Percentiles rank a stretch among this genome's conserved stretches.
phyloP scores from a whole-genome alignment of 2,329 filamentous ascomycete genomes.

The Fusarium sarcochroum region DNA sequence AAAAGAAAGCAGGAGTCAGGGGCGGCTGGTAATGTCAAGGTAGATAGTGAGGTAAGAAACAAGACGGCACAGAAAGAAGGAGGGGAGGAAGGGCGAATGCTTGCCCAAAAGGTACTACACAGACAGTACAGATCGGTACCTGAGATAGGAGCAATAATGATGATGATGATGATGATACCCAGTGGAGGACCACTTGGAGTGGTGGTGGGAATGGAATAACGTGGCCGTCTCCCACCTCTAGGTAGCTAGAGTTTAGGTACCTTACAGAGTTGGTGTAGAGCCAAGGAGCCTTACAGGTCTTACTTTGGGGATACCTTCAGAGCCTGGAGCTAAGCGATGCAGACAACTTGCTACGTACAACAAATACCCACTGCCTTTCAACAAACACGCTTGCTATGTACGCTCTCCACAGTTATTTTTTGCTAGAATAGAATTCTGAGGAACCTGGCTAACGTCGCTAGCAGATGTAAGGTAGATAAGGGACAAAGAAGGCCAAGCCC shows the following conservation, averaged over 20 bases:
- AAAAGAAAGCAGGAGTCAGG: slow-evolving; percentile 39
- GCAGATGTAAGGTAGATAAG: slow-evolving; percentile 27
- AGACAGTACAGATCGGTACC: slow-evolving; percentile 25
- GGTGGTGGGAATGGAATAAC: slow-evolving; percentile 35
- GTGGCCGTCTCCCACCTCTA: slow-evolving; percentile 22
- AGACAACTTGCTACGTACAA: background rate
- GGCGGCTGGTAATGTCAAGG: slow-evolving; percentile 25
- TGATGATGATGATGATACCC: slow-evolving; percentile 32
- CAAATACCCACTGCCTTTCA: slow-evolving; percentile 9
- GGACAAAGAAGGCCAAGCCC: slow-evolving; percentile 28
- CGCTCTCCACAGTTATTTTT: slow-evolving; percentile 5
- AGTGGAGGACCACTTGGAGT: slow-evolving; percentile 3
- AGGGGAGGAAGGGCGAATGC: slow-evolving; percentile 18
- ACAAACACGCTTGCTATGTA: slow-evolving; percentile 13
- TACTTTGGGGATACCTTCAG: slow-evolving; percentile 12
- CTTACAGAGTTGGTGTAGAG: slow-evolving; percentile 25
- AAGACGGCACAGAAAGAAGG: slow-evolving; percentile 8
- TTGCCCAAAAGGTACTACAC: slow-evolving; percentile 1
- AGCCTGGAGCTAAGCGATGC: slow-evolving; percentile 2
- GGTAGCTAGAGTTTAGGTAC: slow-evolving; percentile 4
- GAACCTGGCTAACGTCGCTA: background rate
- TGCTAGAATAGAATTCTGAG: background rate
- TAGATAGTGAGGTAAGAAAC: slow-evolving; percentile 14
- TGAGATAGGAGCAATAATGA: slow-evolving; percentile 19
- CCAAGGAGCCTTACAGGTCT: slow-evolving; percentile 8